These are phyloP conservation scores for Yamadazyma dushanensis DNA, from an alignment of 1,139 yeast genomes.

Conservation along the genomic window DNA sequence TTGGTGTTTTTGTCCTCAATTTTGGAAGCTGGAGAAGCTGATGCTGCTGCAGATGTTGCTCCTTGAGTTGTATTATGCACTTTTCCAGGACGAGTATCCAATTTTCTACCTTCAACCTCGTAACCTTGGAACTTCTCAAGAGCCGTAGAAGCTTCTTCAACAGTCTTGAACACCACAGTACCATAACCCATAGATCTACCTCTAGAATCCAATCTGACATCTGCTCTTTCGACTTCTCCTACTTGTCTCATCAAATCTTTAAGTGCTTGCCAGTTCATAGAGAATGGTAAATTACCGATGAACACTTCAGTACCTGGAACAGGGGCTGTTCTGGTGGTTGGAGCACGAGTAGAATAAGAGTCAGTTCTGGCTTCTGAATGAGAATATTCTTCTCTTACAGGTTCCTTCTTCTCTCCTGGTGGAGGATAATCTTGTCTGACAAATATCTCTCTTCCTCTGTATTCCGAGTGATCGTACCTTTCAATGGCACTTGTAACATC, in stretches of 20 bases:
- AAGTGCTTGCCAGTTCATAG: constrained; percentile 79
- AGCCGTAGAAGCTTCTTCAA: constrained; percentile 63
- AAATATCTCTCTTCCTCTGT: constrained; percentile 80
- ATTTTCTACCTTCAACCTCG: constrained; percentile 65
- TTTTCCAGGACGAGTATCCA: constrained; percentile 69
- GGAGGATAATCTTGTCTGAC: constrained; percentile 91
- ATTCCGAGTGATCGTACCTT: constrained; percentile 64
- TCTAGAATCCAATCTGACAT: constrained; percentile 63
- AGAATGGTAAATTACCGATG: constrained; percentile 80
- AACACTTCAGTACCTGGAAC: constrained; percentile 68
- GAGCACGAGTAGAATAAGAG: neutral
- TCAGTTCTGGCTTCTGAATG: no score
- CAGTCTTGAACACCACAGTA: constrained; percentile 60
- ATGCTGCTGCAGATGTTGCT: neutral
- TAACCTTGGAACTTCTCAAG: constrained; percentile 65
- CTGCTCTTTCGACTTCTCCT: constrained; percentile 75
- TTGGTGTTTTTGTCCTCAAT: constrained; percentile 40
- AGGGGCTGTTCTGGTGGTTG: constrained; percentile 12
- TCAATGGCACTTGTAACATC: constrained; percentile 77
- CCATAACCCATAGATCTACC: constrained; percentile 91
- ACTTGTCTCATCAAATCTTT: constrained; percentile 80
- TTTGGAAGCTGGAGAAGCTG: constrained; percentile 10
- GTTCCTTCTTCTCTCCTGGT: constrained; percentile 46
- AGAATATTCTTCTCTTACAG: neutral
- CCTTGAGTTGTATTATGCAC: no score